Evolutionary conservation across 441 rosid species (phyloP), one percentile per base, ranked within the genome.

Genomic region (Gossypium schwendimanii): DNA sequence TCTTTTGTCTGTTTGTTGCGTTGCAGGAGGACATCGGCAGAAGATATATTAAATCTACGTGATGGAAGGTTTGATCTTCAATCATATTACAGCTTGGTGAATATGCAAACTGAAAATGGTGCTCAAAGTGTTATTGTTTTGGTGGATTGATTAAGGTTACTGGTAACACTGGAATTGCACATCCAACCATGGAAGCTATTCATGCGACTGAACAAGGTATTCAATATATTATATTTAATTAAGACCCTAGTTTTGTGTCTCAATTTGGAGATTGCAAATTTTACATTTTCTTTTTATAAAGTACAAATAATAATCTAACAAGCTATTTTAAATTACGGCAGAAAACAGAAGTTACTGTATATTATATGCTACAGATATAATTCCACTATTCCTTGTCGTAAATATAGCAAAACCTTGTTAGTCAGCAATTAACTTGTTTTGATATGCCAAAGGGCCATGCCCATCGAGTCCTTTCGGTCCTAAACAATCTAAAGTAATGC

Each of bases 161-260:
- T 64, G 92, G 97, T 23, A 93, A 93, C 86, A 88, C 97, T 0
- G 95, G 97, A 76, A 93, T n/a, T n/a, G 98, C 74, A 93, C 6
- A 93, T 84, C 91, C 94, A 0, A 93, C 97, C 4, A 81, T 91
- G 63, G 98, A 93, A 83, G 98, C 98, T 6, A 88, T 89, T 62
- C 97, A 88, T 70, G 98, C 97, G 11, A 85, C 96, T 20, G 97
- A 91, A 64, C 96, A 93, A 80, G 96, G 98, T 39, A 89, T 91
- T 68, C 11, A 8, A n/a, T 3, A 24, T 2, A 28, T 3, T 26
- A 4, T 31, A 31, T 31, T 31, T 31, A 31, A 31, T 39, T 15
- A 6, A 61, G 60, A 9, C 47, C 53, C 47, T 62, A 72, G 53
- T 50, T 49, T 20, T 12, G 36, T 50, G 21, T 11, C 63, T 2